Percentiles rank a stretch among this genome's conserved stretches.
Conservation (phyloP, 768 basidiomycete species). For the Tephrocybe sp. region DNA sequence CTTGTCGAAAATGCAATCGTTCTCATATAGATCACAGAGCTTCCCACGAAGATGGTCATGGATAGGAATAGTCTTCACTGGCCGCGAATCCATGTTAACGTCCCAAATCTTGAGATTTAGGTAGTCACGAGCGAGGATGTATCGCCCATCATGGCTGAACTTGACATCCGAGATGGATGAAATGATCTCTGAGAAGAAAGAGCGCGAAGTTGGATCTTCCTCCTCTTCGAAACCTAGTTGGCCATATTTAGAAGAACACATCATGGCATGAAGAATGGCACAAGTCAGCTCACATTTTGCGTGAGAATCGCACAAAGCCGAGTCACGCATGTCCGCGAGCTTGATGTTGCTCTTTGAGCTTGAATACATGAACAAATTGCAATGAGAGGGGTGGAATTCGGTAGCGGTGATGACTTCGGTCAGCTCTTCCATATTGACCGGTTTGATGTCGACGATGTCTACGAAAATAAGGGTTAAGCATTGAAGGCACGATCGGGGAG, state of each 20-base stretch:
- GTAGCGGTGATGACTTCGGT: constrained; percentile 99
- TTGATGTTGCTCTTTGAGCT: constrained; percentile 99
- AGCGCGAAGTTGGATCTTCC: constrained; percentile 94
- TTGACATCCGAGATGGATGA: constrained; percentile 99
- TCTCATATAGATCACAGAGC: constrained; percentile 98
- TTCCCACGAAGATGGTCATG: constrained; percentile 98
- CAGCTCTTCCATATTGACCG: constrained; percentile 99
- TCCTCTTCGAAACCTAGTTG: constrained; percentile 95
- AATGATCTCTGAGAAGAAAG: constrained; percentile 99
- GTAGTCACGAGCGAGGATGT: constrained; percentile 96
- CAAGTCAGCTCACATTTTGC: constrained; percentile 77
- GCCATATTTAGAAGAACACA: constrained; percentile 10
- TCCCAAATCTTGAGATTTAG: constrained; percentile 99
- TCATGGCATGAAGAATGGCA: not conserved
- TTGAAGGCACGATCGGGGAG: not conserved
- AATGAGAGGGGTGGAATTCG: constrained; percentile 96
- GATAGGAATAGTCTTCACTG: constrained; percentile 96
- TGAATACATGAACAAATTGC: constrained; percentile 99
- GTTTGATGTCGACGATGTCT: constrained; percentile 99
- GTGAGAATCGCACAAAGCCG: constrained; percentile 93
- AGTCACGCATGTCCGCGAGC: constrained; percentile 98
- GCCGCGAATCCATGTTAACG: constrained; percentile 96
- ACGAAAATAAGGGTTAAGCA: not conserved
- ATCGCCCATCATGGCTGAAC: constrained; percentile 96
- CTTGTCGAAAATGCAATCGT: constrained; percentile 99